These are phyloP conservation scores for Drechslerella stenobrocha DNA, from an alignment of 2,329 filamentous ascomycete species.

Conservation along the genomic window DNA sequence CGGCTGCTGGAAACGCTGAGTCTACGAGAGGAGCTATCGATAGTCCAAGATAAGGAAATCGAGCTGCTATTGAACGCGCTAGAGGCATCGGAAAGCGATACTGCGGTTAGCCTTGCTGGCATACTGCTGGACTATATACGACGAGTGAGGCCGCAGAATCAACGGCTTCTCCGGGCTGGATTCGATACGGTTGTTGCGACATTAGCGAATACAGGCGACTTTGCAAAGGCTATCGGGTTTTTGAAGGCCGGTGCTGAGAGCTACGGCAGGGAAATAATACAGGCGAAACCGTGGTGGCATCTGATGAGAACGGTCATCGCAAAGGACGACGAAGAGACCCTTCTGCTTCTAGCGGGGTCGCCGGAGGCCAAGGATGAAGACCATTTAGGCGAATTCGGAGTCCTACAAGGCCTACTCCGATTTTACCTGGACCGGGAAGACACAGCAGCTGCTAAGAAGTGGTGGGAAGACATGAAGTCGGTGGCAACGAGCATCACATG, in stretches of 20 bases:
- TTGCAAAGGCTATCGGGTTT: slow-evolving; percentile 35
- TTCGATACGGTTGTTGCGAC: slow-evolving; percentile 42
- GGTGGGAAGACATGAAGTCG: slow-evolving; percentile 39
- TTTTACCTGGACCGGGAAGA: slow-evolving; percentile 46
- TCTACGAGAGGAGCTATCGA: slow-evolving; percentile 20
- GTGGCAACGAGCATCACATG: slow-evolving; percentile 24
- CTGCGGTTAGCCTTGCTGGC: slow-evolving; percentile 28
- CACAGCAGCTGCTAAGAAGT: slow-evolving; percentile 35
- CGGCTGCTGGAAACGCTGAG: slow-evolving; percentile 37
- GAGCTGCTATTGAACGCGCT: slow-evolving; percentile 11
- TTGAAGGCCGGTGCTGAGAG: slow-evolving; percentile 35
- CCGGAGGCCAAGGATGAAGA: slow-evolving; percentile 20
- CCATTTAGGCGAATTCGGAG: slow-evolving; percentile 29
- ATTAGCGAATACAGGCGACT: slow-evolving; percentile 35
- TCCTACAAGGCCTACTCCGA: slow-evolving; percentile 25
- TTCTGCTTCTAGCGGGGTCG: slow-evolving; percentile 28
- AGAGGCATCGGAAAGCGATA: slow-evolving; percentile 16
- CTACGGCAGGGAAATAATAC: slow-evolving; percentile 26
- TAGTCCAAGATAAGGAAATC: slow-evolving; percentile 13
- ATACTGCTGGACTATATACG: slow-evolving; percentile 36
- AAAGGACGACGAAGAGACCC: slow-evolving; percentile 34
- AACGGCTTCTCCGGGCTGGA: slow-evolving; percentile 13
- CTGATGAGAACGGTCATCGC: slow-evolving; percentile 34
- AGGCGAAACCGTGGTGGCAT: slow-evolving; percentile 37
- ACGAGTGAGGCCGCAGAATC: slow-evolving; percentile 12